Evolutionary conservation across 2,329 filamentous ascomycete genomes (phyloP).

Genomic region (Beauveria australis): DNA sequence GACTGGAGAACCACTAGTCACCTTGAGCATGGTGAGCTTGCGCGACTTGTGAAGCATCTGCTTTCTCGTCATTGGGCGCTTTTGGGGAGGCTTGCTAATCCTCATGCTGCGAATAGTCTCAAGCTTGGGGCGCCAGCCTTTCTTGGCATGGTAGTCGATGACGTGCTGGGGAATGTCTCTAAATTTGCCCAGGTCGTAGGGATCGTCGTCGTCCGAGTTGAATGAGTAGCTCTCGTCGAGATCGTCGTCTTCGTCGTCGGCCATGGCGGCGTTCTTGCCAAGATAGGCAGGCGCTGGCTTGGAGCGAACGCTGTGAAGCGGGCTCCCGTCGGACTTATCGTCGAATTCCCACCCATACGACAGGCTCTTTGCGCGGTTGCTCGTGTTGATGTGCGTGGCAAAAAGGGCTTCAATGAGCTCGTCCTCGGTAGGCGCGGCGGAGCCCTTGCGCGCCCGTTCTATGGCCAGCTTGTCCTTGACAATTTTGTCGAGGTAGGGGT

Average conservation of each 20-base stretch:
- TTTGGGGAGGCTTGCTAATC: too few species aligned
- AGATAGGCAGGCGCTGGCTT: slow-evolving; percentile 20
- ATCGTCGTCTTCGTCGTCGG: slow-evolving; percentile 20
- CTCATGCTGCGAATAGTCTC: slow-evolving; percentile 38
- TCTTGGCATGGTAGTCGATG: slow-evolving; percentile 19
- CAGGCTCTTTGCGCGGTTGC: slow-evolving; percentile 28
- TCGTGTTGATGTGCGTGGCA: slow-evolving; percentile 23
- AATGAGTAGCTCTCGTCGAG: slow-evolving; percentile 13
- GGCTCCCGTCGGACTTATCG: slow-evolving; percentile 22
- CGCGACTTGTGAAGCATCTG: slow-evolving; percentile 1
- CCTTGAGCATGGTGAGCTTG: slow-evolving; percentile 20
- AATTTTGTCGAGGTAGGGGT: slow-evolving; percentile 33
- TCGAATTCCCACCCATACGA: slow-evolving; percentile 28
- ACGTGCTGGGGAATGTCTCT: neutral
- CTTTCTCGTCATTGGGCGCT: slow-evolving; percentile 10
- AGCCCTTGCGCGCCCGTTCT: slow-evolving; percentile 36
- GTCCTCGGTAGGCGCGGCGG: slow-evolving; percentile 30
- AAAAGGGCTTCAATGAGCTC: slow-evolving; percentile 37
- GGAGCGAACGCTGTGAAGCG: slow-evolving; percentile 19
- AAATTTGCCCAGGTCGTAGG: too few species aligned
- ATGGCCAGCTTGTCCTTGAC: slow-evolving; percentile 38
- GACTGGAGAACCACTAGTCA: slow-evolving; percentile 28
- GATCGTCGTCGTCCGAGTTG: neutral
- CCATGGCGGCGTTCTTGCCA: slow-evolving; percentile 21
- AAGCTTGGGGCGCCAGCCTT: slow-evolving; percentile 34